A percentile compares a stretch with the other conserved stretches of the same genome.
Conservation (phyloP, 768 basidiomycete species). For the Lactarius sanguifluus region DNA sequence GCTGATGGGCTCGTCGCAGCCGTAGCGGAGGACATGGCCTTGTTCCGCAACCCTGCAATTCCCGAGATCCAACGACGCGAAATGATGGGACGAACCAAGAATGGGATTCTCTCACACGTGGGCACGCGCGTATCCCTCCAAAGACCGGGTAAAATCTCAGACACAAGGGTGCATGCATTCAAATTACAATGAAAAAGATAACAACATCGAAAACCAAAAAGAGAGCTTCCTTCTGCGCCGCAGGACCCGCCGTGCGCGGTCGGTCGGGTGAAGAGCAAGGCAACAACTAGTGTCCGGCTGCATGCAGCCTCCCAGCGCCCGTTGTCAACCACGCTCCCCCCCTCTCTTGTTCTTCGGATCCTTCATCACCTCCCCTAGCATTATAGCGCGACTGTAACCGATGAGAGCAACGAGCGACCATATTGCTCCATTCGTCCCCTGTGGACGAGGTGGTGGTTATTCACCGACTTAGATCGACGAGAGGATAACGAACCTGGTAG, state of each 20-base stretch:
- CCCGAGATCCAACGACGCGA: slow-evolving; percentile 13
- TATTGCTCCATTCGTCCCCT: slow-evolving; percentile 84
- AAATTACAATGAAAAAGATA: neutral
- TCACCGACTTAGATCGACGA: neutral
- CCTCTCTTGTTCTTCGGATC: slow-evolving; percentile 64
- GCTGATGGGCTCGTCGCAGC: slow-evolving; percentile 7
- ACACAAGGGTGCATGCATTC: neutral
- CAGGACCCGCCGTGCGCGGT: slow-evolving; percentile 20
- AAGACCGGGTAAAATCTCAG: neutral
- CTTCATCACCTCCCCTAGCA: slow-evolving; percentile 66
- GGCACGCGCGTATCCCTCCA: too few relatives aligned
- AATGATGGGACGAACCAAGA: slow-evolving; percentile 4
- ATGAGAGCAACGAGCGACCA: slow-evolving; percentile 73
- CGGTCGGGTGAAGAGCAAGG: slow-evolving; percentile 3
- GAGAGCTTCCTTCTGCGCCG: slow-evolving; percentile 9
- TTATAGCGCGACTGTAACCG: slow-evolving; percentile 65
- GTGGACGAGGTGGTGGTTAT: neutral
- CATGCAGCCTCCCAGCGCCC: slow-evolving; percentile 11
- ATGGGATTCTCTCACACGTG: neutral
- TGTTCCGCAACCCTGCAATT: slow-evolving; percentile 7
- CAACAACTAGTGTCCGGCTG: slow-evolving; percentile 29
- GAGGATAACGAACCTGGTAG: slow-evolving; percentile 62
- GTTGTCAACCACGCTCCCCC: slow-evolving; percentile 54
- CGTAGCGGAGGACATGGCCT: slow-evolving; percentile 14
- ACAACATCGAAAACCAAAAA: slow-evolving; percentile 4